These are phyloP conservation scores for Fusarium sp. DNA, from an alignment of 2,329 filamentous ascomycete species.

Conservation along the genomic window DNA sequence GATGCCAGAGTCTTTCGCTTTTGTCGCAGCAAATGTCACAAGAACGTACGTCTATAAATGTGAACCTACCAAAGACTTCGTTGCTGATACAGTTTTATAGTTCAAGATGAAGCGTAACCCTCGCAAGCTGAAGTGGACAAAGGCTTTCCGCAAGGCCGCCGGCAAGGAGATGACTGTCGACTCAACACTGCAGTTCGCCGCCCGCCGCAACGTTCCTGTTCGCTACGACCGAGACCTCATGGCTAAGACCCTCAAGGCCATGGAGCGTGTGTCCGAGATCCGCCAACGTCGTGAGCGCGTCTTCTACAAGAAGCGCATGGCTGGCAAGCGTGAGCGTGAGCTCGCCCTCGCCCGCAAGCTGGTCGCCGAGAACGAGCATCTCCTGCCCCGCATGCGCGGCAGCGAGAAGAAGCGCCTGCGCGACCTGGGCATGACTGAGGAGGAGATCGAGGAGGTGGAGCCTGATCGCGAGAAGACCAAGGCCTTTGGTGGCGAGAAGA, in stretches of 20 bases:
- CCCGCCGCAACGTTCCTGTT: conserved; percentile 91
- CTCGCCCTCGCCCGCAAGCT: conserved; percentile 84
- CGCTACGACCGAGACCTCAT: conserved; percentile 96
- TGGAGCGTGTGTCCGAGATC: conserved; percentile 91
- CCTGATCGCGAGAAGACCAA: conserved; percentile 49
- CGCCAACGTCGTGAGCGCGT: conserved; percentile 82
- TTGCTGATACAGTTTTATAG: conserved; percentile 46
- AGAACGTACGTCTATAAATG: conserved; percentile 57
- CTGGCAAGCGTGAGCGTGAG: conserved; percentile 86
- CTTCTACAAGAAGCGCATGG: conserved; percentile 95
- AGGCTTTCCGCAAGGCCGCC: conserved; percentile 82
- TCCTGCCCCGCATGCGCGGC: conserved; percentile 78
- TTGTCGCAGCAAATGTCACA: conserved; percentile 68
- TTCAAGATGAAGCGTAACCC: conserved; percentile 99
- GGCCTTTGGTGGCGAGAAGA: conserved; percentile 56
- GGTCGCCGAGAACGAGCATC: conserved; percentile 90
- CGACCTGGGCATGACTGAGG: conserved; percentile 58
- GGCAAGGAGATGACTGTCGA: conserved; percentile 94
- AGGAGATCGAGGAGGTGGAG: conserved; percentile 61
- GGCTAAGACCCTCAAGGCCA: conserved; percentile 86
- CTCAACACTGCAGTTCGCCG: conserved; percentile 89
- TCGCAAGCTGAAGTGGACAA: conserved; percentile 96
- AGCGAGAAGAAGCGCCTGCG: conserved; percentile 69
- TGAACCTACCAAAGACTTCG: background rate
- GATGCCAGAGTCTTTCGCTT: conserved; percentile 66